Evolutionary conservation across 441 rosid genomes (phyloP), one percentile per base, ranked within the genome.

Genomic region (Croton laevigatus): DNA sequence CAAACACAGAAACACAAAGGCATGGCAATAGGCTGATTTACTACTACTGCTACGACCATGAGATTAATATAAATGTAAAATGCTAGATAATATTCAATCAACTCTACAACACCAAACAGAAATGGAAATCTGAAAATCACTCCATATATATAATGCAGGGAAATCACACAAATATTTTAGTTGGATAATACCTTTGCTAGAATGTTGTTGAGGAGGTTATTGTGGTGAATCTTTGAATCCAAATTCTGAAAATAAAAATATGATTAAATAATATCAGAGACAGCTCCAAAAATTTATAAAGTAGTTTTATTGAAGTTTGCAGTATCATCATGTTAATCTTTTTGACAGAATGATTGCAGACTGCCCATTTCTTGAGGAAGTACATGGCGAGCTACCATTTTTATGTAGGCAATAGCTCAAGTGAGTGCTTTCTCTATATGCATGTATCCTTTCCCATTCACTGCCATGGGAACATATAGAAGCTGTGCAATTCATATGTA

Each of bases 181-280:
- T 6, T 23, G 65, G 66, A 70, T 19, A 61, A 7, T 89, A 93
- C 98, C 97, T 91, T 93, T 17, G 98, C 97, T 10, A 93, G 85
- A 72, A 93, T 91, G 83, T 89, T 93, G 60, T 91, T 93, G 76
- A 93, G 88, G 69, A 93, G 97, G 79, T 93, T 93, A 82, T 93
- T 93, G 87, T 89, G 97, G 77, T 89, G 97, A 74, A 93, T 88
- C 90, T 93, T 93, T 40, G 97, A 93, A 85, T 93, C 98, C 87
- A 93, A 80, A 81, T 82, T 89, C 98, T 93, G 85, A 62, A 40
- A 45, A 27, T 53, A 52, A 57, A 72, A 46, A 46, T 4, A 46
- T 46, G 14, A 46, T 12, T 12, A 12, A 72, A 13, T 52, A 65
- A 51, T 8, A 2, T 59, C 57, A 58, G 69, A 71, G 62, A 13